These are phyloP conservation scores for Rhododendron griersonianum DNA, from an alignment of 148 eudicot genomes.

Conservation along the genomic window DNA sequence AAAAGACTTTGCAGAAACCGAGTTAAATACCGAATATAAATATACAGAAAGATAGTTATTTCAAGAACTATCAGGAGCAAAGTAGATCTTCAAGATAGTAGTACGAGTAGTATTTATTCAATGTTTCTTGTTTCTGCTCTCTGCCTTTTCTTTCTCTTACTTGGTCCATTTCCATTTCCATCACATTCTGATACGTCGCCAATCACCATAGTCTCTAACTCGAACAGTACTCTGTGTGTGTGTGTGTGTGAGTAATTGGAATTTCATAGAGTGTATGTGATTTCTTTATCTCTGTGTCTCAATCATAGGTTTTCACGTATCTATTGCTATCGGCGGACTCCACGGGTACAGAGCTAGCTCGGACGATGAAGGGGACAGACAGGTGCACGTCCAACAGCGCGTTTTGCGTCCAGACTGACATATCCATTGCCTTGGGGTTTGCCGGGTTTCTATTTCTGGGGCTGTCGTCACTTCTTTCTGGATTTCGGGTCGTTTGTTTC, in stretches of 20 bases:
- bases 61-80: no score
- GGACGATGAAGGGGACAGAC: constrained; percentile 45
- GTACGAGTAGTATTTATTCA: no score
- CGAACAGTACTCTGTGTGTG: background rate
- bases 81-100: no score
- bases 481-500: constrained; percentile 69
- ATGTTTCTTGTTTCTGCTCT: no score
- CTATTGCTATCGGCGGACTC: constrained; percentile 65
- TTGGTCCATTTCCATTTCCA: no score
- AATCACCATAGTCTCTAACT: background rate
- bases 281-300: background rate
- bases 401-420: constrained; percentile 71
- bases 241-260: background rate
- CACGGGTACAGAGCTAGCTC: constrained; percentile 59
- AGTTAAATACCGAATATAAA: no score
- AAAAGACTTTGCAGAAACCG: no score
- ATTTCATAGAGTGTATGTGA: background rate
- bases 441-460: constrained; percentile 65
- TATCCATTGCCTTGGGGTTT: constrained; percentile 70
- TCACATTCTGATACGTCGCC: no score
- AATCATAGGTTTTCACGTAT: constrained; percentile 61
- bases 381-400: constrained; percentile 45
- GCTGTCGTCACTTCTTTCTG: constrained; percentile 64
- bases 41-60: no score
- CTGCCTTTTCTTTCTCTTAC: no score